A percentile compares a stretch with the other conserved stretches of the same genome.
Conservation (phyloP, 2,329 filamentous ascomycete genomes). For the Coniochaeta prunicola region DNA sequence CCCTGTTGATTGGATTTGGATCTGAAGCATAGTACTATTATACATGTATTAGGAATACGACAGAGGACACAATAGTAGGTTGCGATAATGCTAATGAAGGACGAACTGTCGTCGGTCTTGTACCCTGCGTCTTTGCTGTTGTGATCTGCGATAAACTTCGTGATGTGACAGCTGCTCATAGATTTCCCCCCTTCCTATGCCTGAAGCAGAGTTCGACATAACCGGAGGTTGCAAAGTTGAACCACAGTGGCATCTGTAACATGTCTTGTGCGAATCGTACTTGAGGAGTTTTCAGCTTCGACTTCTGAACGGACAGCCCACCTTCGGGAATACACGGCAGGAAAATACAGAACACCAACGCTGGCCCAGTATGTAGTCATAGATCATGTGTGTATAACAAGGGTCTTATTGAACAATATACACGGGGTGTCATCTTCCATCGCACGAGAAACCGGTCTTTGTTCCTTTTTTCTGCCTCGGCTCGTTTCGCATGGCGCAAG, state of each 20-base stretch:
- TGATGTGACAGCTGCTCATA: neutral
- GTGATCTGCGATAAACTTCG: neutral
- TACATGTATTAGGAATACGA: neutral
- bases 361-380: neutral
- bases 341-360: neutral
- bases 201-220: neutral
- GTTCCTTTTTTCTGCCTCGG: constrained; percentile 4
- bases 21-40: neutral
- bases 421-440: constrained; percentile 25
- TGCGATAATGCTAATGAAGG: constrained; percentile 3
- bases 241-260: no score
- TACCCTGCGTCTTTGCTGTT: neutral
- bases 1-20: neutral
- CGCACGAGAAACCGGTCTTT: neutral
- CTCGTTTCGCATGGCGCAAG: constrained; percentile 2
- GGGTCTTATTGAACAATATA: constrained; percentile 23
- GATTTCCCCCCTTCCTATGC: neutral
- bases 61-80: neutral
- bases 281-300: neutral
- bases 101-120: neutral
- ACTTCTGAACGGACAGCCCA: neutral
- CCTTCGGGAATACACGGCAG: neutral
- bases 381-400: constrained; percentile 1
- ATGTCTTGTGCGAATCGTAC: no score
- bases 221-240: no score